Percentiles rank a stretch among this genome's conserved stretches.
Evolutionary conservation across 1,284 basidiomycete species (phyloP).

Genomic region (Leccinum subrobustum): DNA sequence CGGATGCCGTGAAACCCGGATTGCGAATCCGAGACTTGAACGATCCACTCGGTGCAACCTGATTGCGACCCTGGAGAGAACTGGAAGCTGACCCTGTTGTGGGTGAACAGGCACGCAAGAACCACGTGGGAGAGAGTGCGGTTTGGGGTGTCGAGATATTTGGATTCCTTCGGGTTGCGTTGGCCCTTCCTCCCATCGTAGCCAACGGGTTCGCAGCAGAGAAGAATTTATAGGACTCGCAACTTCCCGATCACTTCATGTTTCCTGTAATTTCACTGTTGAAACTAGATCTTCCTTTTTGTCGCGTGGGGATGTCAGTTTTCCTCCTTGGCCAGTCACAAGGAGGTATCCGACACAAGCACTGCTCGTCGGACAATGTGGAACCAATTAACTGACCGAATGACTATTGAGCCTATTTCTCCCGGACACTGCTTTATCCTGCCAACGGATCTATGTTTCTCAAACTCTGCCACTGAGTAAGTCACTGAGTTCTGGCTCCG

Average conservation of each 20-base stretch:
- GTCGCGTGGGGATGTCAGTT: slow-evolving; percentile 9
- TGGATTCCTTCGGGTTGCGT: slow-evolving; percentile 11
- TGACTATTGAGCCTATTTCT: slow-evolving; percentile 18
- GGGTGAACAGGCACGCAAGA: slow-evolving; percentile 16
- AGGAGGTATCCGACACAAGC: slow-evolving; percentile 4
- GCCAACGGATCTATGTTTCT: slow-evolving; percentile 35
- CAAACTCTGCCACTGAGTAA: slow-evolving; percentile 17
- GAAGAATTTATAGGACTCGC: slow-evolving; percentile 16
- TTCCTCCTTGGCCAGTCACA: slow-evolving; percentile 6
- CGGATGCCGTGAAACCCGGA: slow-evolving; percentile 12
- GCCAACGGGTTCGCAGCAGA: slow-evolving; percentile 9
- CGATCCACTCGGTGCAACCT: slow-evolving; percentile 15
- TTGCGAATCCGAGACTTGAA: slow-evolving; percentile 10
- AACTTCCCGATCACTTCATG: slow-evolving; percentile 23
- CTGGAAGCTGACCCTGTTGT: slow-evolving; percentile 5
- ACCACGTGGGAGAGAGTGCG: slow-evolving; percentile 28
- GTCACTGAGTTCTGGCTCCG: slow-evolving; percentile 21
- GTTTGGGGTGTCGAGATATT: slow-evolving; percentile 21
- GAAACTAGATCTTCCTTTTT: slow-evolving; percentile 19
- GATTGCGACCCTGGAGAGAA: slow-evolving; percentile 11
- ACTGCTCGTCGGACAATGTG: slow-evolving; percentile 12
- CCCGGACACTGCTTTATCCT: slow-evolving; percentile 24
- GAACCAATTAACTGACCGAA: slow-evolving; percentile 5
- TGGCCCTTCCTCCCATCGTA: slow-evolving; percentile 16
- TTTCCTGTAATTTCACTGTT: slow-evolving; percentile 4